A percentile compares a stretch with the other conserved stretches of the same genome.
phyloP scores from a whole-genome alignment of 176 grass and related monocot species.

The Dactylis glomerata region DNA sequence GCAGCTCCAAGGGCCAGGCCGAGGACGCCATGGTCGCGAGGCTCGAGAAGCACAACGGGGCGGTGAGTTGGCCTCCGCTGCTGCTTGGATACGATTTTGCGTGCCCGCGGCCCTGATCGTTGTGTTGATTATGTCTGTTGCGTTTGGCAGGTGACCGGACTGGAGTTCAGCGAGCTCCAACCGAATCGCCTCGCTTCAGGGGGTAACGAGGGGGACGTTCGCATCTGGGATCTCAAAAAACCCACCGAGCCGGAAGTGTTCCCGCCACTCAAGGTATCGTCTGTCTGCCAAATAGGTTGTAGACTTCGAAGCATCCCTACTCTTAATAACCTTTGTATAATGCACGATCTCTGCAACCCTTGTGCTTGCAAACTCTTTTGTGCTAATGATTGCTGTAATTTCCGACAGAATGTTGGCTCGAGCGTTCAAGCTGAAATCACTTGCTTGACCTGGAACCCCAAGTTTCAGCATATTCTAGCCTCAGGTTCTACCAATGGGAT shows the following conservation, averaged over 20 bases:
- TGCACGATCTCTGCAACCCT: not conserved
- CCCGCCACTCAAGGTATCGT: constrained; percentile 74
- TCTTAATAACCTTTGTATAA: constrained; percentile 5
- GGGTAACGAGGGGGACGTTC: constrained; percentile 82
- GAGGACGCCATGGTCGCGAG: constrained; percentile 69
- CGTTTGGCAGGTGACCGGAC: constrained; percentile 63
- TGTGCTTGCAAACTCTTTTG: constrained; percentile 11
- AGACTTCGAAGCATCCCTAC: not conserved
- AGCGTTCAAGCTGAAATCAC: constrained; percentile 85
- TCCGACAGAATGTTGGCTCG: constrained; percentile 77
- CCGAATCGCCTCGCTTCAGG: constrained; percentile 86
- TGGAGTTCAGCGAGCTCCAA: constrained; percentile 79
- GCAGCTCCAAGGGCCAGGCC: constrained; percentile 71
- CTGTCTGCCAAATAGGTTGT: constrained; percentile 1
- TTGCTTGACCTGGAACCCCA: constrained; percentile 93
- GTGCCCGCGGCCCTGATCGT: not conserved
- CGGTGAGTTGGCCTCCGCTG: constrained; percentile 50
- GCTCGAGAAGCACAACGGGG: constrained; percentile 84
- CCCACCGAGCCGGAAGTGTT: constrained; percentile 64
- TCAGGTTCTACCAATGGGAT: constrained; percentile 91
- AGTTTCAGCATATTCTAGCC: constrained; percentile 92
- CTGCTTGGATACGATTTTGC: constrained; percentile 6
- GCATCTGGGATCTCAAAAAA: constrained; percentile 94
- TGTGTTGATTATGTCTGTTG: constrained; percentile 21
- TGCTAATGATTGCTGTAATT: constrained; percentile 27